Base-by-base conservation (phyloP, 208 protist species). In the Vickermania spadyakhi region DNA sequence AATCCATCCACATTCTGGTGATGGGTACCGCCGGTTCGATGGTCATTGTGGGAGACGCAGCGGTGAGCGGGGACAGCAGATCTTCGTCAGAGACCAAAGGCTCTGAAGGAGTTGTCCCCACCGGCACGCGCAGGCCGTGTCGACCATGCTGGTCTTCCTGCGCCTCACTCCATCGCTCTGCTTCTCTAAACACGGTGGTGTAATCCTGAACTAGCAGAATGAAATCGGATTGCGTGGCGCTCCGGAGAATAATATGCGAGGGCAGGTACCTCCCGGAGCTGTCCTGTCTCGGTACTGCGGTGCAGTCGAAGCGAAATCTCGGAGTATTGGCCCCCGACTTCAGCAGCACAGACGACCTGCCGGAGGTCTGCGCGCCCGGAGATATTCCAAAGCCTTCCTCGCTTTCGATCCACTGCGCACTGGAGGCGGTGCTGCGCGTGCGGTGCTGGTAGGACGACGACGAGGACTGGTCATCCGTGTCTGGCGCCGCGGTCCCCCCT, bases 1-100 rank as follows among this genome's bases (percentile, higher is more conserved):
- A 78, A 4, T 68, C 58, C 52, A 69, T 52, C 75, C 75, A 82
- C 11, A n/a, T 7, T n/a, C 11, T 18, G 7, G 36, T 18, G 11
- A n/a, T 7, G 11, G 36, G 36, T 18, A 18, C 18, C 59, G 54
- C 4, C 45, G 28, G 31, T 60, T 29, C 13, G 42, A 22, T 25
- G 58, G 28, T 22, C 52, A 58, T 41, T 11, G 28, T 21, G 25
- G 7, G 22, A 31, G 11, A 31, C 3, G 22, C 55, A 1, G 22
- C 28, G 27, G 27, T 28, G 55, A 45, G 13, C 29, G 27, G 5
- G 29, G 55, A 58, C 18, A 58, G 13, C 11, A 74, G 41, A 50
- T 69, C 63, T 2, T 57, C 49, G 30, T 69, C 62, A 18, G 36
- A 45, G 18, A 18, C 36, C 7, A 7, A n/a, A 18, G 36, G 7